These are phyloP conservation scores for sorghum (Sorghum bicolor) DNA, from an alignment of 176 grass and related monocot species.

Conservation along the genomic window DNA sequence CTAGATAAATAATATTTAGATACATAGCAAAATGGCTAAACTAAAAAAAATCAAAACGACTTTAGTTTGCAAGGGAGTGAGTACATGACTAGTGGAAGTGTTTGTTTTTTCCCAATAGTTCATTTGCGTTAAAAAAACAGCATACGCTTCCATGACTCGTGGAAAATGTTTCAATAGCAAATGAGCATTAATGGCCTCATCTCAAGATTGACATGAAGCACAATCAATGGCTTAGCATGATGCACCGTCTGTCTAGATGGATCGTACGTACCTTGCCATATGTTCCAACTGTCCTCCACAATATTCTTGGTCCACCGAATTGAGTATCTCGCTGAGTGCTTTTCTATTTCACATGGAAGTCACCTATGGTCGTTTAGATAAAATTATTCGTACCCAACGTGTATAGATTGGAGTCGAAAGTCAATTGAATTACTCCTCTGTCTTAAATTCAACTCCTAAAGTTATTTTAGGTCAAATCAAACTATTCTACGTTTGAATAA, in stretches of 20 bases:
- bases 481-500: not conserved
- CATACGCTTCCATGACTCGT: not conserved
- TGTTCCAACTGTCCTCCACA: not conserved
- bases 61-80: no score
- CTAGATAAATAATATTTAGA: no score
- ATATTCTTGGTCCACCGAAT: not conserved
- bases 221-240: constrained; percentile 30
- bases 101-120: no score
- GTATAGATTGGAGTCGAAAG: not conserved
- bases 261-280: not conserved
- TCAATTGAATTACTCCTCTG: no score
- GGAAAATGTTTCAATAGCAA: not conserved
- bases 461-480: not conserved
- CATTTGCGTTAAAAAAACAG: not conserved
- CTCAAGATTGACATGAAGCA: constrained; percentile 21
- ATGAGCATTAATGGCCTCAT: constrained; percentile 1
- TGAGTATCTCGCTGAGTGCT: not conserved
- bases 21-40: no score
- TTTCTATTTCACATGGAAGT: no score
- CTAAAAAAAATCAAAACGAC: no score
- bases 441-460: no score
- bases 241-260: constrained; percentile 41
- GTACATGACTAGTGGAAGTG: no score
- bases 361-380: not conserved
- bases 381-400: not conserved